Evolutionary conservation across 1,284 basidiomycete species (phyloP).

Genomic region (Fomitopsis schrenkii): DNA sequence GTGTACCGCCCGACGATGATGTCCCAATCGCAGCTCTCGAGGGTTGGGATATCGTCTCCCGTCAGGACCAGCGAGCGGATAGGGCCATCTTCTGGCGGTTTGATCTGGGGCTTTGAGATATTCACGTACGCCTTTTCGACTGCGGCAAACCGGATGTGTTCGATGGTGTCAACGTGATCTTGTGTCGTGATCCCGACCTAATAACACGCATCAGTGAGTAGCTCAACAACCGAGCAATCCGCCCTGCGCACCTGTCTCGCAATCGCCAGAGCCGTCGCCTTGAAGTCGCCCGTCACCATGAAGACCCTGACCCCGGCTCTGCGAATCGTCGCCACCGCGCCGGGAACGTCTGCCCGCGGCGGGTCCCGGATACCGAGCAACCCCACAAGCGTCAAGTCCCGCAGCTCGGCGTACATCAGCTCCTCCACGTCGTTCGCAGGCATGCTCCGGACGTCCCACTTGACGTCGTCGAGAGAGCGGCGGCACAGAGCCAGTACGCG

Average conservation of each 20-base stretch:
- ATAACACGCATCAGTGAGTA: slow-evolving; percentile 27
- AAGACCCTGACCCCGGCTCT: slow-evolving; percentile 62
- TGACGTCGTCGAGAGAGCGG: slow-evolving; percentile 24
- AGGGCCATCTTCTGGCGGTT: slow-evolving; percentile 21
- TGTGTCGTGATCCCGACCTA: slow-evolving; percentile 60
- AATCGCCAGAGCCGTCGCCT: slow-evolving; percentile 54
- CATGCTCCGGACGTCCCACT: slow-evolving; percentile 18
- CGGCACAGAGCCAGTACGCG: slow-evolving; percentile 53
- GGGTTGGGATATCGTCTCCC: slow-evolving; percentile 46
- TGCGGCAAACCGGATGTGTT: slow-evolving; percentile 29
- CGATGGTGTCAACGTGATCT: slow-evolving; percentile 36
- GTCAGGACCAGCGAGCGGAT: slow-evolving; percentile 44
- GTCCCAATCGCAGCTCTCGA: slow-evolving; percentile 46
- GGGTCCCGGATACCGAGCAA: slow-evolving; percentile 66
- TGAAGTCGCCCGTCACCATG: slow-evolving; percentile 69
- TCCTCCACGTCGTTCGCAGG: slow-evolving; percentile 35
- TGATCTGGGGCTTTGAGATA: slow-evolving; percentile 21
- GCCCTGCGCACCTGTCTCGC: slow-evolving; percentile 39
- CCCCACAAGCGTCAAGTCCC: slow-evolving; percentile 54
- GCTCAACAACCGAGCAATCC: too few relatives aligned
- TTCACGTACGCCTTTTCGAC: slow-evolving; percentile 11
- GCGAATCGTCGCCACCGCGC: slow-evolving; percentile 46
- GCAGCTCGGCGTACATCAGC: slow-evolving; percentile 32
- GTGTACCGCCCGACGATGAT: slow-evolving; percentile 43
- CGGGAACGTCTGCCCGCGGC: slow-evolving; percentile 53